These are phyloP conservation scores for Perkinsela sp. DNA, from an alignment of 208 protist genomes.

Conservation along the genomic window DNA sequence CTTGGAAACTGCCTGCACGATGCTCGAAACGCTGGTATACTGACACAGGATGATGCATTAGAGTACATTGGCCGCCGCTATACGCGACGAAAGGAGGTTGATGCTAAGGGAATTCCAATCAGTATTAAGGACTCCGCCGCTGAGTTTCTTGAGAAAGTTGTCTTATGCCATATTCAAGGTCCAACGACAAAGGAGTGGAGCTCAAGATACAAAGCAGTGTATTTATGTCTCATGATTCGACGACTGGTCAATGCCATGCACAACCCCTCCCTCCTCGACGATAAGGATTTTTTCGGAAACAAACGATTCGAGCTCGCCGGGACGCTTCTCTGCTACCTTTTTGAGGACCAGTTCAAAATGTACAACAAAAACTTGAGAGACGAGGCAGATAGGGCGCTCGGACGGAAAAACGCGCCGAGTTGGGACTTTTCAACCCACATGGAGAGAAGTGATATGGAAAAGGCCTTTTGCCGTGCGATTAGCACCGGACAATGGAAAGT, in stretches of 20 bases:
- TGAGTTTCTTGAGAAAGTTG: slow-evolving; percentile 70
- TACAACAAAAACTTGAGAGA: slow-evolving; percentile 10
- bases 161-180: slow-evolving; percentile 53
- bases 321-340: slow-evolving; percentile 27
- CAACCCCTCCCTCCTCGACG: slow-evolving; percentile 38
- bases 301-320: slow-evolving; percentile 80
- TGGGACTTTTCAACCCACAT: slow-evolving; percentile 38
- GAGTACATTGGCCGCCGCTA: slow-evolving; percentile 59
- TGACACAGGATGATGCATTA: slow-evolving; percentile 79
- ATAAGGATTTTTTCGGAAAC: slow-evolving; percentile 79
- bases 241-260: slow-evolving; percentile 30
- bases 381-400: slow-evolving; percentile 87
- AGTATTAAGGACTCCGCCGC: slow-evolving; percentile 72
- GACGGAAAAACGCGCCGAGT: slow-evolving; percentile 10
- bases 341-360: slow-evolving; percentile 5
- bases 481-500: slow-evolving; percentile 84
- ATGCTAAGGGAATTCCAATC: slow-evolving; percentile 17
- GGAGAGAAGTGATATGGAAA: slow-evolving; percentile 78
- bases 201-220: slow-evolving; percentile 51
- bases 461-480: slow-evolving; percentile 82
- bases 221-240: slow-evolving; percentile 63
- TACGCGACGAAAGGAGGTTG: slow-evolving; percentile 18
- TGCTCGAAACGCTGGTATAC: slow-evolving; percentile 14
- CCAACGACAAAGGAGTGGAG: slow-evolving; percentile 24
- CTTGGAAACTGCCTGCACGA: slow-evolving; percentile 30